phyloP scores from a whole-genome alignment of 306 rosid species.

The Castanopsis chinensis region DNA sequence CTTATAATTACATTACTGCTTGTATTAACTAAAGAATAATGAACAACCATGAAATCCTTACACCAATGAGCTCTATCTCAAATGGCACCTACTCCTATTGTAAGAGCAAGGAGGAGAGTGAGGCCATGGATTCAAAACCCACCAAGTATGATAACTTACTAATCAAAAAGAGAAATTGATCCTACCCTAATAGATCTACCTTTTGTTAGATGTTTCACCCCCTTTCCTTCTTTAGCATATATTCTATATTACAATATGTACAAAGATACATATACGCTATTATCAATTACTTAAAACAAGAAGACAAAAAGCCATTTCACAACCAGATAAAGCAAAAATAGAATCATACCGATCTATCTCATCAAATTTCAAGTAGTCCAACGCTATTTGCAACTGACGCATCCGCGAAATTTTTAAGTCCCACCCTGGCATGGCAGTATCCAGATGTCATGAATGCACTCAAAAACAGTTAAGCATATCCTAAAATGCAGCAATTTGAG shows the following conservation, averaged over 20 bases:
- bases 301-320: neutral
- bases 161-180: neutral
- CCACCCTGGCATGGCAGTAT: conserved; percentile 73
- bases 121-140: no score
- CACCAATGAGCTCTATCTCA: no score
- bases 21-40: no score
- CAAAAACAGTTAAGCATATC: conserved; percentile 14
- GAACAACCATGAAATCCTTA: no score
- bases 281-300: neutral
- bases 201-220: neutral
- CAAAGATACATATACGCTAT: conserved; percentile 3
- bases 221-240: neutral
- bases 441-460: conserved; percentile 31
- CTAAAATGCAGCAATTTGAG: conserved; percentile 18
- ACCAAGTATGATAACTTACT: no score
- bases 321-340: conserved; percentile 21
- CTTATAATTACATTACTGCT: no score
- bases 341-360: conserved; percentile 75
- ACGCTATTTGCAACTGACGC: conserved; percentile 72
- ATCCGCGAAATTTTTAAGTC: conserved; percentile 72
- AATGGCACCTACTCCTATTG: no score
- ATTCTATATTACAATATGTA: neutral
- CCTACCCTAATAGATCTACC: neutral
- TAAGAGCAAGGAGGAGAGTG: no score
- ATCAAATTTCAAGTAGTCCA: conserved; percentile 85